These are phyloP conservation scores for Quercus lobata DNA, from an alignment of 331 rosid genomes.

Conservation along the genomic window DNA sequence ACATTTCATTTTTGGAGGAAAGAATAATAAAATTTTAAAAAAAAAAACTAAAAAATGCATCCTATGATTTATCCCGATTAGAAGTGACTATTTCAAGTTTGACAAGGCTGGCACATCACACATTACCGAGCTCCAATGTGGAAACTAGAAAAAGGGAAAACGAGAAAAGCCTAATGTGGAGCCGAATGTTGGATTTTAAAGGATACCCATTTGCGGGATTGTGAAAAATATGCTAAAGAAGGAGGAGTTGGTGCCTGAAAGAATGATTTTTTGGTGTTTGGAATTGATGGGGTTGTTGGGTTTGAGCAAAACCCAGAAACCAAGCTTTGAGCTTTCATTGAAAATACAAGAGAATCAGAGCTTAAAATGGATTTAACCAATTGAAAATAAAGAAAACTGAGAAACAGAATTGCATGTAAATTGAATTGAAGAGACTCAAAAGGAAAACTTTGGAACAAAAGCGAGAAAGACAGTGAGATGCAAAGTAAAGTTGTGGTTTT, in stretches of 20 bases:
- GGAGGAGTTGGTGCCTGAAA: conserved; percentile 9
- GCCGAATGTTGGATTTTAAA: conserved; percentile 11
- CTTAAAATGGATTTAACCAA: background rate
- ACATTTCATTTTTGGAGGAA: too few relatives aligned
- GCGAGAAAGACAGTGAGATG: background rate
- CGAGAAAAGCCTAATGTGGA: background rate
- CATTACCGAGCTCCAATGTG: too few relatives aligned
- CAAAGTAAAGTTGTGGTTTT: background rate
- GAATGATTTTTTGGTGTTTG: conserved; percentile 20
- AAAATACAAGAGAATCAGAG: background rate
- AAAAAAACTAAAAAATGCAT: too few relatives aligned
- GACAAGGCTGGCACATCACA: too few relatives aligned
- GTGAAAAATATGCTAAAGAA: conserved; percentile 18
- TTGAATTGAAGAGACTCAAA: too few relatives aligned
- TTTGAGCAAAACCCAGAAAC: conserved; percentile 35
- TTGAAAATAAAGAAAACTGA: background rate
- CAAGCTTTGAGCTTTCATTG: conserved; percentile 53
- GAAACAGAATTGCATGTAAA: background rate
- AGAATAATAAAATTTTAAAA: too few relatives aligned
- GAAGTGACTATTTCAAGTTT: too few relatives aligned
- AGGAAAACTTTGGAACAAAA: background rate
- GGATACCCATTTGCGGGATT: conserved; percentile 23
- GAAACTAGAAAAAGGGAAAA: too few relatives aligned
- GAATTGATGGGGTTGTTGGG: conserved; percentile 13
- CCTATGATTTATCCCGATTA: too few relatives aligned